These are phyloP conservation scores for Cyanidioschyzon merolae DNA, from an alignment of 23 red algal species.

Conservation along the genomic window DNA sequence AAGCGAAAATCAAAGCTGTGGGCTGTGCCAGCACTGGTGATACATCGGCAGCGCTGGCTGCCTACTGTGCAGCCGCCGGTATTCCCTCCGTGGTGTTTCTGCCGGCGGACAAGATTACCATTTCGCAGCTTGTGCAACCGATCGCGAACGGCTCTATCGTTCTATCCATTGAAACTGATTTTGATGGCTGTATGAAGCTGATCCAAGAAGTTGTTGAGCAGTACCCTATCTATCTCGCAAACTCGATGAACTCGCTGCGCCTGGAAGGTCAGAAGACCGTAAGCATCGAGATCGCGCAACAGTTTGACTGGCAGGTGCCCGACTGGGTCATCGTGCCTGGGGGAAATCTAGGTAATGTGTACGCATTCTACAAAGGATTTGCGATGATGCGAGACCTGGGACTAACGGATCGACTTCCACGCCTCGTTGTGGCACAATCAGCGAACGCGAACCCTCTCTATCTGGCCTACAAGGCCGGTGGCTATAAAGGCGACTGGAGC, in stretches of 20 bases:
- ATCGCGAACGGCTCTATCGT: conserved; percentile 94
- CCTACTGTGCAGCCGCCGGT: conserved; percentile 94
- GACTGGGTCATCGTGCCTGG: conserved; percentile 96
- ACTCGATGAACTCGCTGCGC: conserved; percentile 97
- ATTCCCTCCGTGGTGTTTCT: conserved; percentile 96
- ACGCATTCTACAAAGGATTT: conserved; percentile 99
- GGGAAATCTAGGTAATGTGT: conserved; percentile 97
- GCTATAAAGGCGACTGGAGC: conserved; percentile 21
- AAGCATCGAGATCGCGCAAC: conserved; percentile 92
- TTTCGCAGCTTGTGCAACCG: conserved; percentile 94
- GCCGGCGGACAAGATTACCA: conserved; percentile 91
- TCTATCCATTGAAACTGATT: conserved; percentile 90
- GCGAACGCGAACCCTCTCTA: conserved; percentile 97
- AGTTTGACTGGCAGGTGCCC: conserved; percentile 99
- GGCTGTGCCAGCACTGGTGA: conserved; percentile 97
- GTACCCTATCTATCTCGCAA: conserved; percentile 95
- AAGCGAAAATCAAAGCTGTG: conserved; percentile 73
- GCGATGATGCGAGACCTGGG: conserved; percentile 92
- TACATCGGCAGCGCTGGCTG: conserved; percentile 83
- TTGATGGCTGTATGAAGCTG: conserved; percentile 99
- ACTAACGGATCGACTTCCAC: conserved; percentile 70
- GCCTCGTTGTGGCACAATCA: conserved; percentile 82
- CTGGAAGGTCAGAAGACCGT: conserved; percentile 99
- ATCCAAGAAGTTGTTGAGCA: conserved; percentile 91
- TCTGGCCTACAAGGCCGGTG: conserved; percentile 51